Evolutionary conservation across 1,139 yeast species (phyloP), one percentile per base, ranked within the genome.

Genomic region (Sugiyamaella japonica): DNA sequence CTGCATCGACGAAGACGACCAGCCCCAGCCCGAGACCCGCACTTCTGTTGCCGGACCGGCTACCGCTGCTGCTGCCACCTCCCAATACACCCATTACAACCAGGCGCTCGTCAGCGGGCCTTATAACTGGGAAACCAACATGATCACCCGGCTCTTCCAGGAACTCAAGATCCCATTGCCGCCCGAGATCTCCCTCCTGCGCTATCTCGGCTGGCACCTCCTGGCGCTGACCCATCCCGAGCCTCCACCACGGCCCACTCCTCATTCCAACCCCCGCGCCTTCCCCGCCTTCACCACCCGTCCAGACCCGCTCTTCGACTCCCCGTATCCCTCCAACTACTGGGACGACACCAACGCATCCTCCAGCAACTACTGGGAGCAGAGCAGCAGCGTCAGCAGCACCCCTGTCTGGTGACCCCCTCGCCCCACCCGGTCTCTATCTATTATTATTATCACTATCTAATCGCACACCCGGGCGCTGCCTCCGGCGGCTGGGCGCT

Each of bases 101-200:
- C 60, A 56, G 37, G 61, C 70, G 23, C 50, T 57, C 31, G 41
- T 43, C 13, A 46, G 60, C 10, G 65, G 67, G 15, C 69, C 67
- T 7, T 57, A 59, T 3, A 63, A 58, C 38, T 68, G 71, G 71
- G 70, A 68, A 36, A 39, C 57, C 7, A 45, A 40, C 4, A 53
- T 63, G 47, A 58, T 63, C 7, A 40, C 50, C n/a, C 52, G 56
- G 31, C 50, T 63, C 20, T 56, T 63, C 43, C 42, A 51, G 25
- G 57, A 54, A 13, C 53, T 54, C 48, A 57, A 61, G 51, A 57
- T 63, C 48, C 56, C 59, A 12, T 41, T 61, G 23, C 59, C 66
- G 9, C 52, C 58, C 37, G 57, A 59, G 34, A 37, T 57, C 34
- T 43, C 55, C 20, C 41, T 59, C 10, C 48, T 59, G 13, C 55